Base-by-base conservation (phyloP, 352 stramenopile species). In the Phytophthora cryptogea region DNA sequence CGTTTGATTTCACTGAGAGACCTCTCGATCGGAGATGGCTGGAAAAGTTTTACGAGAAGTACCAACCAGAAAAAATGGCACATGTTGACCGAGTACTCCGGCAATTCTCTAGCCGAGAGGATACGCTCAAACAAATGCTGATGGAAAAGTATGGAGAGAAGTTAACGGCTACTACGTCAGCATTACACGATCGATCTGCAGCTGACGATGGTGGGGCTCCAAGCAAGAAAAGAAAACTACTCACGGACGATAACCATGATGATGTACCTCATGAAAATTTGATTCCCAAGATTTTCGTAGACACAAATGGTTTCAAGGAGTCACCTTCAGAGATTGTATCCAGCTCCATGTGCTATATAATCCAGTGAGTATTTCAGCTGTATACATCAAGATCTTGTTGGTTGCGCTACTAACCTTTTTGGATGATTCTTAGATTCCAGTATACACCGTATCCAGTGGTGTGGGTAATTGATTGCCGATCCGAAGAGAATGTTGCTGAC, bases 81-180 rank as follows among this genome's bases (percentile, higher is more conserved):
- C 69, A 83, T 32, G 57, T 80, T 1, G 76, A 84, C 42, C 66
- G 65, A 43, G 72, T 91, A 23, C 55, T 91, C 11, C 65, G 79
- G 10, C 78, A 88, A 35, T 91, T 89, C 57, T 72, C 68, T 11
- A 78, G 76, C 4, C 69, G 82, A 42, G 80, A 89, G 72, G 80
- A 89, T 16, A 72, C 68, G 11, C 70, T 91, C 6, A 80, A 87
- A 51, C 36, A 56, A 28, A 86, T 89, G 78, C 63, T 91, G 3
- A 32, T 83, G 14, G 50, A 62, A 20, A 91, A 91, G 44, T 89
- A 91, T 56, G 52, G 47, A 20, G 16, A 48, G 17, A 40, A 33
- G 3, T 4, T 8, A 8, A 30, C n/a, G 44, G 37, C 11, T 28
- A 35, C 8, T 28, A 23, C 20, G 20, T 8, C 20, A 32, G 14